Percentiles rank a stretch among this genome's conserved stretches.
Evolutionary conservation across 768 basidiomycete species (phyloP).

Genomic region (Favolaschia claudopus): DNA sequence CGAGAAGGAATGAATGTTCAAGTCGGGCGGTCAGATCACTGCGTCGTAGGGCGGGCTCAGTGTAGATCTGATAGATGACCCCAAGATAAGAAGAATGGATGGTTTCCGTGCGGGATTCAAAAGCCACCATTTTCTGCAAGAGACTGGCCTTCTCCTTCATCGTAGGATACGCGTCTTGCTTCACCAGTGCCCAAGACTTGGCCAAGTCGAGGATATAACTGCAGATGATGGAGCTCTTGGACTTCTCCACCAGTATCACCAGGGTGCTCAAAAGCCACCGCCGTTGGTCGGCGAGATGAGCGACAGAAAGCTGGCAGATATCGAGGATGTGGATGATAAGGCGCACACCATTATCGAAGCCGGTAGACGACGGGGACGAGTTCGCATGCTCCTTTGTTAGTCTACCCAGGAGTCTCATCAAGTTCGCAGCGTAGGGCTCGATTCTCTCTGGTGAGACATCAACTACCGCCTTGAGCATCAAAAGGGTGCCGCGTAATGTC

Average conservation of each 20-base stretch:
- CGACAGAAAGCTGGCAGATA: constrained; percentile 83
- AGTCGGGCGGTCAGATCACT: constrained; percentile 94
- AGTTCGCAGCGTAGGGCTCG: constrained; percentile 74
- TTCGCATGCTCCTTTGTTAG: constrained; percentile 88
- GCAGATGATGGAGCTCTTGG: constrained; percentile 80
- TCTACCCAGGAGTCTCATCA: constrained; percentile 87
- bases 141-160: constrained; percentile 95
- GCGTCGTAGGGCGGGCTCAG: constrained; percentile 81
- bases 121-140: constrained; percentile 86
- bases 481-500: constrained; percentile 78
- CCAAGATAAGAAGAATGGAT: constrained; percentile 87
- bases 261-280: constrained; percentile 81
- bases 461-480: constrained; percentile 88
- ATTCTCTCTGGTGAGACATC: constrained; percentile 83
- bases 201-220: constrained; percentile 86
- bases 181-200: constrained; percentile 88
- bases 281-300: constrained; percentile 86
- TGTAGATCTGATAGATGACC: constrained; percentile 94
- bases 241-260: constrained; percentile 87
- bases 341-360: constrained; percentile 67
- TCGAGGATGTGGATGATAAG: constrained; percentile 83
- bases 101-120: constrained; percentile 79
- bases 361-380: constrained; percentile 53
- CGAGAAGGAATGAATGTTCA: constrained; percentile 92
- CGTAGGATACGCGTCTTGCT: constrained; percentile 86